phyloP scores from a whole-genome alignment of 1,284 basidiomycete species.

The Ganoderma sp. region DNA sequence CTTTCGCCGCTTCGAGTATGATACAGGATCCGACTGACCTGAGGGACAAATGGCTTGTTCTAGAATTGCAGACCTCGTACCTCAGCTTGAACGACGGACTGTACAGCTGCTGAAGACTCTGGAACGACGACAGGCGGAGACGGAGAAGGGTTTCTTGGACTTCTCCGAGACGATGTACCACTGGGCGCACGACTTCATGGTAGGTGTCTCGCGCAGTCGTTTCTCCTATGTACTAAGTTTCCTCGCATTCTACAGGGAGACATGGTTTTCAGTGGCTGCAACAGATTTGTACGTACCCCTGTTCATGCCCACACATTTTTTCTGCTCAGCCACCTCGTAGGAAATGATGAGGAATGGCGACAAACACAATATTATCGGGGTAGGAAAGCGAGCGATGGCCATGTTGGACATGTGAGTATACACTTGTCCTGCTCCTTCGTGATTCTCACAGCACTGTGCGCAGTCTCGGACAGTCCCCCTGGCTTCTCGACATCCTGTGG shows the following conservation, averaged over 20 bases:
- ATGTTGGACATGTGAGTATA: conserved; percentile 25
- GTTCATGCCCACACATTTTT: background rate
- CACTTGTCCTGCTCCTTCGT: background rate
- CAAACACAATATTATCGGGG: conserved; percentile 21
- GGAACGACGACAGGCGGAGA: conserved; percentile 13
- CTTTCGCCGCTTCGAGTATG: too few relatives aligned
- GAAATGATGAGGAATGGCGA: conserved; percentile 35
- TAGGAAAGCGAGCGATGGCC: conserved; percentile 26
- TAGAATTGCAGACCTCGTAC: background rate
- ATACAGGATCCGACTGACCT: too few relatives aligned
- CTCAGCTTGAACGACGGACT: conserved; percentile 19
- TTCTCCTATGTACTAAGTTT: background rate
- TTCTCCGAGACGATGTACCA: conserved; percentile 25
- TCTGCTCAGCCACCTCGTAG: background rate
- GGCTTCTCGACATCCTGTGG: conserved; percentile 34
- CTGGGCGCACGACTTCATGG: conserved; percentile 34
- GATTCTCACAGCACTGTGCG: background rate
- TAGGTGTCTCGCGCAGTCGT: background rate
- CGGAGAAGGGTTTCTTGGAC: conserved; percentile 16
- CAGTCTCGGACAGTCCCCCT: conserved; percentile 32
- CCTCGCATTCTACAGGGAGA: conserved; percentile 22
- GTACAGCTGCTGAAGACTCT: conserved; percentile 22
- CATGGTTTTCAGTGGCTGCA: conserved; percentile 30
- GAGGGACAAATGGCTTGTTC: background rate
- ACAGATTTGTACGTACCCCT: conserved; percentile 9